A percentile compares a stretch with the other conserved stretches of the same genome.
These are phyloP conservation scores for Nemania bipapillata DNA, from an alignment of 2,329 filamentous ascomycete genomes.

Conservation along the genomic window DNA sequence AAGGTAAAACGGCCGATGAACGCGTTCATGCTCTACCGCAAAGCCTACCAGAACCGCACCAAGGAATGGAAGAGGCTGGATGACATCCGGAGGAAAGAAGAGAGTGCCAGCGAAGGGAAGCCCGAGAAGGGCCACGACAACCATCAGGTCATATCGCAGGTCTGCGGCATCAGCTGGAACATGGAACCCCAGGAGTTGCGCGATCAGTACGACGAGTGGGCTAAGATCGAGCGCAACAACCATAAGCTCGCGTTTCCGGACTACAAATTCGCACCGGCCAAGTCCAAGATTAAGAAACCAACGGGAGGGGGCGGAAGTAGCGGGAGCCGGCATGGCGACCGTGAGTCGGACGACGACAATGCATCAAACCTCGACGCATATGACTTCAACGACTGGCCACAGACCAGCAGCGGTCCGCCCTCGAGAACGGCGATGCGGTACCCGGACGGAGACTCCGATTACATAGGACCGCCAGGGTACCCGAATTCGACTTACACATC, in stretches of 20 bases:
- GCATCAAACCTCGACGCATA: slow-evolving; percentile 61
- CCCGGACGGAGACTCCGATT: slow-evolving; percentile 52
- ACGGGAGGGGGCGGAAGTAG: slow-evolving; percentile 37
- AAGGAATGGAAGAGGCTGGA: slow-evolving; percentile 79
- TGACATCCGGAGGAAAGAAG: slow-evolving; percentile 35
- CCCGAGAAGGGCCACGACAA: slow-evolving; percentile 68
- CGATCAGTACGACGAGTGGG: slow-evolving; percentile 80
- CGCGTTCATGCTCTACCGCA: slow-evolving; percentile 97
- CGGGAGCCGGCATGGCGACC: slow-evolving; percentile 42
- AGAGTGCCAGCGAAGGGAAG: slow-evolving; percentile 31
- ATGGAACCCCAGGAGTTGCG: slow-evolving; percentile 79
- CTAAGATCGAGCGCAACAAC: slow-evolving; percentile 82
- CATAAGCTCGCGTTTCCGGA: slow-evolving; percentile 85
- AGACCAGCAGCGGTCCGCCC: slow-evolving; percentile 41
- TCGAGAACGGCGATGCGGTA: slow-evolving; percentile 51
- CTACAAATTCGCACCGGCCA: slow-evolving; percentile 94
- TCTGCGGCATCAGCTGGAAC: slow-evolving; percentile 88
- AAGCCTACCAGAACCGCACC: slow-evolving; percentile 86
- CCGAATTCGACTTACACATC: slow-evolving; percentile 32
- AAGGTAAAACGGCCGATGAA: slow-evolving; percentile 95
- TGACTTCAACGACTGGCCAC: slow-evolving; percentile 45
- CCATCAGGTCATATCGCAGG: slow-evolving; percentile 88
- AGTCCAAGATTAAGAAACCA: slow-evolving; percentile 60
- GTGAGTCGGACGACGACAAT: slow-evolving; percentile 52
- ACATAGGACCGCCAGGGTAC: slow-evolving; percentile 41